Base-by-base conservation (phyloP, 129 eudicot genomes). In the Escallonia herrerae region DNA sequence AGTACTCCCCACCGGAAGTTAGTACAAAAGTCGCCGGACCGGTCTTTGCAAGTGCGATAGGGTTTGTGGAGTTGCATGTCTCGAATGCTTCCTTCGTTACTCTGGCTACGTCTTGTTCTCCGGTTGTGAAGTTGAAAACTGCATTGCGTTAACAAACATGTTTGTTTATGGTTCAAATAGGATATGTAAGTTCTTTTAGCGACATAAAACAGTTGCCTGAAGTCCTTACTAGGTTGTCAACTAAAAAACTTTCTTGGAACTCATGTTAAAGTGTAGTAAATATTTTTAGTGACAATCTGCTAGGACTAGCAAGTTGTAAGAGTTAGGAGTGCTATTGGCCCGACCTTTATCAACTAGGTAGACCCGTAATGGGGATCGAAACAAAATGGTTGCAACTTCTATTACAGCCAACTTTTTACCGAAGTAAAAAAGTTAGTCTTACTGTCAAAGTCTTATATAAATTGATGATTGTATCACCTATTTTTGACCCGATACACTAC, bases 21-120 rank as follows among this genome's bases (percentile, higher is more conserved):
- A 80, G 72, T 40, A 55, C 58, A 41, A 69, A 38, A 43, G 48
- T 79, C 7, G 76, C 59, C 0, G 74, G 84, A 33, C 84, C 68
- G n/a, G 56, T 9, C 0, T 77, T 75, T 33, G 41, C 14, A 3
- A 74, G 66, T 6, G 59, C 43, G 4, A 74, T 52, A 15, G 76
- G 68, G 11, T 44, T 49, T 57, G 42, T n/a, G 2, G 66, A 44
- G 63, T 59, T 65, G 70, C 83, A 74, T 8, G 60, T 64, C 15
- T 70, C 75, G 33, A 8, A 79, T 8, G 76, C 79, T 60, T 50
- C 70, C 53, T 65, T 69, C 6, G 76, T 74, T 8, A 79, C 83
- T 8, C 52, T 37, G n/a, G 79, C 76, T 56, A 66, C 83, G 47
- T 71, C 72, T 15, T 74, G 83, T 6, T 8, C 0, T 22, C 77